These are phyloP conservation scores for Medicago arabica DNA, from an alignment of 306 rosid genomes.

Conservation along the genomic window DNA sequence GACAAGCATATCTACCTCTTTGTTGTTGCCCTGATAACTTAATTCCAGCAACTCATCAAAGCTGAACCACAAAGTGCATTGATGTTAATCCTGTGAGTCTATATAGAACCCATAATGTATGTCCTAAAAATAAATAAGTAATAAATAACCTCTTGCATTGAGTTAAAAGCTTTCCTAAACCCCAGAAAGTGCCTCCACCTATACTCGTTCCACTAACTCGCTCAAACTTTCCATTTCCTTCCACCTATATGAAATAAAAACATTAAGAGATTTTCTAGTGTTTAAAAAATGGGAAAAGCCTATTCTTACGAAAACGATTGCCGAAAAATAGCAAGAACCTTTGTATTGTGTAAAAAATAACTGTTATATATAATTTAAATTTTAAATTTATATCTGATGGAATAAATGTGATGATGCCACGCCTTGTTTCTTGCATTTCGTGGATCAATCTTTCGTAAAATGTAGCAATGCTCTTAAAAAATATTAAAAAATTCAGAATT, in stretches of 20 bases:
- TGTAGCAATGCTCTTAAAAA: background rate
- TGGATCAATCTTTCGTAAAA: too few species aligned
- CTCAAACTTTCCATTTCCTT: conserved; percentile 87
- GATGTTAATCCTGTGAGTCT: conserved; percentile 22
- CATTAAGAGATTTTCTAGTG: conserved; percentile 31
- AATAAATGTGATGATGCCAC: too few species aligned
- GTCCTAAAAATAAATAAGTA: background rate
- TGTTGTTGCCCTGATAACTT: conserved; percentile 88
- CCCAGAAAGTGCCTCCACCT: conserved; percentile 99
- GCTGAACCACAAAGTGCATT: conserved; percentile 55
- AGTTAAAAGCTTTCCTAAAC: conserved; percentile 93
- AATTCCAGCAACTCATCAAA: conserved; percentile 93
- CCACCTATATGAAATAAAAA: conserved; percentile 64
- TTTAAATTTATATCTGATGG: too few species aligned
- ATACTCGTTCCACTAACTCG: conserved; percentile 96
- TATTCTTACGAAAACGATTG: too few species aligned
- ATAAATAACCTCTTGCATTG: conserved; percentile 77
- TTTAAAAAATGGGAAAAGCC: too few species aligned
- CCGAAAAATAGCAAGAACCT: too few species aligned
- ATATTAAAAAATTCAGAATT: conserved; percentile 24
- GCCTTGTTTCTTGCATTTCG: too few species aligned
- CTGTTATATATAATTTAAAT: too few species aligned
- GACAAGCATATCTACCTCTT: conserved; percentile 93
- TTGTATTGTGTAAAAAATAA: too few species aligned
- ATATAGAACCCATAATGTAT: conserved; percentile 29